These are phyloP conservation scores for Cotoneaster glaucophyllus DNA, from an alignment of 306 rosid genomes.

Conservation along the genomic window DNA sequence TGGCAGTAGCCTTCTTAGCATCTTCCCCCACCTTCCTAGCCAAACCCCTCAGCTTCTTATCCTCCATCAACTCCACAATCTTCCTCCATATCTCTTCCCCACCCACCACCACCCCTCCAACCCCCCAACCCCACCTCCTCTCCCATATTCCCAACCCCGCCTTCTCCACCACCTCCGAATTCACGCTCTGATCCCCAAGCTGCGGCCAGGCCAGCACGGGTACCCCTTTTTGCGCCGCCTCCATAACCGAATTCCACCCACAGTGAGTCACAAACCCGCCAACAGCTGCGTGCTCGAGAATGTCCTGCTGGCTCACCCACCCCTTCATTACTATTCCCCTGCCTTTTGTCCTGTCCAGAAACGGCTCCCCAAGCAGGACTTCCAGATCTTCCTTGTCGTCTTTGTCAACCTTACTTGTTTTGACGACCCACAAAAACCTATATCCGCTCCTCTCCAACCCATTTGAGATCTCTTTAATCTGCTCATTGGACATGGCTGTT, in stretches of 20 bases:
- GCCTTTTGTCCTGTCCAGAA: slow-evolving; percentile 14
- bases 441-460: slow-evolving; percentile 14
- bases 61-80: slow-evolving; percentile 8
- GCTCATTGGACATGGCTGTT: slow-evolving; percentile 7
- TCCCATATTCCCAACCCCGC: slow-evolving; percentile 23
- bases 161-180: slow-evolving; percentile 15
- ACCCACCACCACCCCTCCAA: slow-evolving; percentile 10
- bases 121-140: slow-evolving; percentile 19
- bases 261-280: slow-evolving; percentile 21
- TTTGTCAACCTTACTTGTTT: slow-evolving; percentile 12
- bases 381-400: slow-evolving; percentile 12
- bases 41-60: slow-evolving; percentile 10
- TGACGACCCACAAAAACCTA: slow-evolving; percentile 17
- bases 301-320: slow-evolving; percentile 22
- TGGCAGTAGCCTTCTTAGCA: slow-evolving; percentile 5
- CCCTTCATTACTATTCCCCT: slow-evolving; percentile 1
- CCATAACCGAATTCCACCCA: slow-evolving; percentile 24
- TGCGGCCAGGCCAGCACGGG: slow-evolving; percentile 25
- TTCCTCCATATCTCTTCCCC: slow-evolving; percentile 7
- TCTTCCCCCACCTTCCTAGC: slow-evolving; percentile 15
- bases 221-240: slow-evolving; percentile 10
- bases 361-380: slow-evolving; percentile 13
- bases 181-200: slow-evolving; percentile 17
- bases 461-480: slow-evolving; percentile 11
- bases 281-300: slow-evolving; percentile 7